Evolutionary conservation across 257 asterid genomes (phyloP).

Genomic region (Leptodermis oblonga): DNA sequence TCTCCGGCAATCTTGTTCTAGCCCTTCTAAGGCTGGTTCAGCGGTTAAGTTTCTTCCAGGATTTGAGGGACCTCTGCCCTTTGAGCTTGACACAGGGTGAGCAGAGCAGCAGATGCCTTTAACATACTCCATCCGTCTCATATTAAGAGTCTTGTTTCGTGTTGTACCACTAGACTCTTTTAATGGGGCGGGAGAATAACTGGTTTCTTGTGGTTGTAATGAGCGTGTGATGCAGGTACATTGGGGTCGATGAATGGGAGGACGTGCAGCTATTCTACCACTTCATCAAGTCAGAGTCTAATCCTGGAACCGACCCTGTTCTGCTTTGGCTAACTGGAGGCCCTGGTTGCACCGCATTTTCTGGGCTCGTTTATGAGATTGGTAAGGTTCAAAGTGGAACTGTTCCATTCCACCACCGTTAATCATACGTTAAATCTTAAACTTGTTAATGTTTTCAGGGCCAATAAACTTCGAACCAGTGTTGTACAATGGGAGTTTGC

Average conservation of each 20-base stretch:
- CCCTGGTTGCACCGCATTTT: constrained; percentile 18
- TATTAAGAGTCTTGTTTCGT: too few relatives aligned
- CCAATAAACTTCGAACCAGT: constrained; percentile 18
- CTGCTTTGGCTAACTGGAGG: constrained; percentile 25
- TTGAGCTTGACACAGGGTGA: constrained; percentile 28
- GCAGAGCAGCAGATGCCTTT: not conserved
- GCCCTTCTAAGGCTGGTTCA: constrained; percentile 12
- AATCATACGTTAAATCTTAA: too few relatives aligned
- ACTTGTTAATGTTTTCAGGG: constrained; percentile 16
- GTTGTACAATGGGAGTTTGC: constrained; percentile 26
- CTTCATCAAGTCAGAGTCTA: constrained; percentile 17
- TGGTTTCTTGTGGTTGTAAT: too few relatives aligned
- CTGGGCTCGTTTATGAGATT: constrained; percentile 20
- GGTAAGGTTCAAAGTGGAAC: not conserved
- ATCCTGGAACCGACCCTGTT: constrained; percentile 21
- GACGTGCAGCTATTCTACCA: constrained; percentile 26
- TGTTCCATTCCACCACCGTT: too few relatives aligned
- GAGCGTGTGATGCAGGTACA: constrained; percentile 11
- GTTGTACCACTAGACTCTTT: too few relatives aligned
- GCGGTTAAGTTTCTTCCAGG: constrained; percentile 28
- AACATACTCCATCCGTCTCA: too few relatives aligned
- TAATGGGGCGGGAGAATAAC: too few relatives aligned
- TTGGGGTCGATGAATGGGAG: constrained; percentile 21
- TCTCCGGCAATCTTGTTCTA: not conserved
- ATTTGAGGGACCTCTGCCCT: constrained; percentile 25